These are phyloP conservation scores for Stipa capillata DNA, from an alignment of 176 grass and related monocot genomes.

Conservation along the genomic window DNA sequence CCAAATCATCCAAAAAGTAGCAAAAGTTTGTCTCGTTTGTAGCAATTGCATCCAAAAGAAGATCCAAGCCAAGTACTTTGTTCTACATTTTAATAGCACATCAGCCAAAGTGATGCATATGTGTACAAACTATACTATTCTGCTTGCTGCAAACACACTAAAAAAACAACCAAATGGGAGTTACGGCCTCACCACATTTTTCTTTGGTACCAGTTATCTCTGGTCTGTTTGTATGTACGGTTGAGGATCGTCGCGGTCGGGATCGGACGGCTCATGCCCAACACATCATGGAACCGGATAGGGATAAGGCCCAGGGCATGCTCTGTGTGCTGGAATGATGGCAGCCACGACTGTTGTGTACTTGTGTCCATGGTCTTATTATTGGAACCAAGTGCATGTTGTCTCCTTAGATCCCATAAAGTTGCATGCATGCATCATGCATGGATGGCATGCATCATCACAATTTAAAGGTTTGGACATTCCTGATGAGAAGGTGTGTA, in stretches of 20 bases:
- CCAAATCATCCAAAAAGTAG: background rate
- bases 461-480: background rate
- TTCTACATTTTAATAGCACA: background rate
- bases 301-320: slow-evolving; percentile 1
- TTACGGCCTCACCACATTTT: too few species aligned
- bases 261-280: background rate
- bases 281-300: background rate
- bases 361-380: background rate
- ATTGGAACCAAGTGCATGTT: slow-evolving; percentile 12
- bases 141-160: background rate
- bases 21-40: background rate
- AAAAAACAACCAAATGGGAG: background rate
- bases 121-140: background rate
- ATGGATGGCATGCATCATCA: background rate
- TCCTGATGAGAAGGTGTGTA: slow-evolving; percentile 3
- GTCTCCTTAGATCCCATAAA: background rate
- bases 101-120: background rate
- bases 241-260: background rate
- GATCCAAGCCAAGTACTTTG: slow-evolving; percentile 10
- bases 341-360: background rate
- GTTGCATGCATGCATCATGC: too few species aligned
- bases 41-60: slow-evolving; percentile 1
- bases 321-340: slow-evolving; percentile 5
- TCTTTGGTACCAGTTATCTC: too few species aligned
- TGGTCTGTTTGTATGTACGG: too few species aligned